Percentiles rank a stretch among this genome's conserved stretches.
phyloP scores from a whole-genome alignment of 257 asterid genomes.

The Capsicum rhomboideum region DNA sequence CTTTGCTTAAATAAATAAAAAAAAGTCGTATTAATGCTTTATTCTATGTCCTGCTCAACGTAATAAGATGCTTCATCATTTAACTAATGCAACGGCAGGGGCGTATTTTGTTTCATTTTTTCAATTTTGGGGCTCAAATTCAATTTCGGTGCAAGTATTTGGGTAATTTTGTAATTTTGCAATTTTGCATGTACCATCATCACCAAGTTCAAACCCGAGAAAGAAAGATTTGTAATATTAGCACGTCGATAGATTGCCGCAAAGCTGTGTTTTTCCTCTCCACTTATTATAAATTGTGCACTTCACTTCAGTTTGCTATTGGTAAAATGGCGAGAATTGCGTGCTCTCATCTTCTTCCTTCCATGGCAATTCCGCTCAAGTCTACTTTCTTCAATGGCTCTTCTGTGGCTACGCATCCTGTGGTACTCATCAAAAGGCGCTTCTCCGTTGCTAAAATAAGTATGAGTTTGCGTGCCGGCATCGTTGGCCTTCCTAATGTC shows the following conservation, averaged over 20 bases:
- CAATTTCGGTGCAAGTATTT: neutral
- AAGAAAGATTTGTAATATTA: neutral
- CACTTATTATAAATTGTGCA: neutral
- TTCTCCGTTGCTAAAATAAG: slow-evolving; percentile 60
- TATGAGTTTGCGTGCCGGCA: slow-evolving; percentile 95
- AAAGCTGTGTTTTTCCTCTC: neutral
- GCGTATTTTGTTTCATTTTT: neutral
- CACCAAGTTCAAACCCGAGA: neutral
- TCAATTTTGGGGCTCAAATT: neutral
- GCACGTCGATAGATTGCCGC: neutral
- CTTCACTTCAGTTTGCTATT: neutral
- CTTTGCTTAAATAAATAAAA: neutral
- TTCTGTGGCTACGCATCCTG: slow-evolving; percentile 37
- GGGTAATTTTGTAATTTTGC: neutral
- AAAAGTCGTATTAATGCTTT: neutral
- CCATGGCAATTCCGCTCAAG: slow-evolving; percentile 36
- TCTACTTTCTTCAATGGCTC: slow-evolving; percentile 17
- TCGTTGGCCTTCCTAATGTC: slow-evolving; percentile 96
- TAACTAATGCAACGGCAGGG: neutral
- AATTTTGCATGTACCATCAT: neutral
- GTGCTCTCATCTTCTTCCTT: slow-evolving; percentile 59
- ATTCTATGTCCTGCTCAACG: neutral
- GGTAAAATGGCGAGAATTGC: slow-evolving; percentile 56
- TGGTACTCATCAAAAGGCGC: slow-evolving; percentile 35
- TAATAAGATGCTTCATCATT: neutral